Evolutionary conservation across 148 eudicot species (phyloP).

Genomic region (Polygonum maritimum): DNA sequence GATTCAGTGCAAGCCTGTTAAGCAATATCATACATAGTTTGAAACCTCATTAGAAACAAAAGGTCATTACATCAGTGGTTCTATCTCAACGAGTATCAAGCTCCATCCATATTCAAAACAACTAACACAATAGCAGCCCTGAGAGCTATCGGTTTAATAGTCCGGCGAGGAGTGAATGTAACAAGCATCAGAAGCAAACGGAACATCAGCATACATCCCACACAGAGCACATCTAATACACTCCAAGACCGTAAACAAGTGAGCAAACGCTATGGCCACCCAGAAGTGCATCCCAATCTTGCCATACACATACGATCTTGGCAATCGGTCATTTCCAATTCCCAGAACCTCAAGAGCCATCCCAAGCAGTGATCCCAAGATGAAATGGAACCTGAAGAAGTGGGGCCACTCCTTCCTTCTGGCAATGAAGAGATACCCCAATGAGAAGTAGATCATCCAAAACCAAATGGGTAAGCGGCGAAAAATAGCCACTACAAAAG

Average conservation of each 20-base stretch:
- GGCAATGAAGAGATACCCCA: slow-evolving; percentile 54
- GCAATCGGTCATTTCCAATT: slow-evolving; percentile 51
- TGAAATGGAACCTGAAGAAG: slow-evolving; percentile 76
- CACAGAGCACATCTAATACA: slow-evolving; percentile 51
- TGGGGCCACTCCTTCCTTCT: slow-evolving; percentile 77
- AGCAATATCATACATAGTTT: background rate
- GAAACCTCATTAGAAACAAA: background rate
- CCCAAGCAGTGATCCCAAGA: slow-evolving; percentile 57
- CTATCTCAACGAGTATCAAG: background rate
- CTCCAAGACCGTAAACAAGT: slow-evolving; percentile 41
- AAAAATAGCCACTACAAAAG: slow-evolving; percentile 35
- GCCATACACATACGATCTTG: slow-evolving; percentile 42
- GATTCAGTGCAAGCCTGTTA: background rate
- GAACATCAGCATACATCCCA: slow-evolving; percentile 62
- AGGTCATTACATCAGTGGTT: background rate
- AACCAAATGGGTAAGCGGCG: slow-evolving; percentile 55
- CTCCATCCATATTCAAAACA: background rate
- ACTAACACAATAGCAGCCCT: background rate
- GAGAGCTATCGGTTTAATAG: background rate
- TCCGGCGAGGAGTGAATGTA: slow-evolving; percentile 27
- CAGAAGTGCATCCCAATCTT: slow-evolving; percentile 62
- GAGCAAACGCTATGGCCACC: slow-evolving; percentile 46
- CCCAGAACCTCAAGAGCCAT: slow-evolving; percentile 49
- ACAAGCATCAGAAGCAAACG: slow-evolving; percentile 70
- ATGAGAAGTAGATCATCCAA: slow-evolving; percentile 38